phyloP scores from a whole-genome alignment of 441 rosid species.

The Populus hybrid region DNA sequence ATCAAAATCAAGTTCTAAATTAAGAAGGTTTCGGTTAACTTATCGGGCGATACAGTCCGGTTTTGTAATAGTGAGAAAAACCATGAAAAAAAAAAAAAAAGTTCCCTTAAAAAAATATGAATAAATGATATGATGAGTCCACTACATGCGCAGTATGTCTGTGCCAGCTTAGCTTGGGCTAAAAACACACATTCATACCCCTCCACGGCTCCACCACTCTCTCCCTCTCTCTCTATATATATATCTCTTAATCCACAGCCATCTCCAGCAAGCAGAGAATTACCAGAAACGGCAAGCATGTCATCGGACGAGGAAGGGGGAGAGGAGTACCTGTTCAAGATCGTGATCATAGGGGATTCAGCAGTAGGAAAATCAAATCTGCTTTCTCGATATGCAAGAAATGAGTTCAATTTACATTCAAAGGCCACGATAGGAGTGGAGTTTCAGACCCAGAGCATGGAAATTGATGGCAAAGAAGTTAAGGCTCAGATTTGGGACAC shows the following conservation, averaged over 20 bases:
- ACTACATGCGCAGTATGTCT: slow-evolving; percentile 12
- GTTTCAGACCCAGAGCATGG: too few relatives aligned
- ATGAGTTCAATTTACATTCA: too few relatives aligned
- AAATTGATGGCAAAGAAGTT: too few relatives aligned
- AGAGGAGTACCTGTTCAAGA: slow-evolving; percentile 54
- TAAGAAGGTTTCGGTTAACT: too few relatives aligned
- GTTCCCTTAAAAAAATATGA: background rate
- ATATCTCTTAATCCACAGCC: background rate
- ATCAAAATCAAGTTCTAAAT: too few relatives aligned
- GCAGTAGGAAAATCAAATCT: too few relatives aligned
- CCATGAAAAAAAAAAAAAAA: background rate
- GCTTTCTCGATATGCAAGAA: too few relatives aligned
- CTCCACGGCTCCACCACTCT: slow-evolving; percentile 4
- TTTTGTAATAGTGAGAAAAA: too few relatives aligned
- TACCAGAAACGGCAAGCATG: slow-evolving; percentile 23
- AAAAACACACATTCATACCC: background rate
- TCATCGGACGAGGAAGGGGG: slow-evolving; percentile 52
- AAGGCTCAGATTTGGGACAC: too few relatives aligned
- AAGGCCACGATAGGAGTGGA: too few relatives aligned
- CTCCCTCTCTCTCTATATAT: too few relatives aligned
- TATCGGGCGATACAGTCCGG: too few relatives aligned
- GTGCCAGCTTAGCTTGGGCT: slow-evolving; percentile 12
- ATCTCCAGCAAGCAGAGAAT: background rate
- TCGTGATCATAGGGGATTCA: slow-evolving; percentile 56
- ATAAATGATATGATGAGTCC: background rate